Evolutionary conservation across 345 rosid species (phyloP), one percentile per base, ranked within the genome.

Genomic region (Lepidium africanum): DNA sequence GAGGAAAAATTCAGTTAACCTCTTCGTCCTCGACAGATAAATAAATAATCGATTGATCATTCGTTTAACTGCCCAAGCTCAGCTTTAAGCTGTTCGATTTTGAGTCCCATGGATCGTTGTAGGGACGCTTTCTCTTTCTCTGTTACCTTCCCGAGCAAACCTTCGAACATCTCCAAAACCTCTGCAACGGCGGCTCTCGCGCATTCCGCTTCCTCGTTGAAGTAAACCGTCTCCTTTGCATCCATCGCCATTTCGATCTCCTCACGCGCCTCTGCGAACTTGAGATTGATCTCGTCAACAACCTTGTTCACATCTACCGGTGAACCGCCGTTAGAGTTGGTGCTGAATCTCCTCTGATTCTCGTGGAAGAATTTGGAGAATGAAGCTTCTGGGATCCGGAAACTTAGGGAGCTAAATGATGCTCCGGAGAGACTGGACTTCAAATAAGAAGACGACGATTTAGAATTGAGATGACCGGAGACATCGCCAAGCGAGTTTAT

Each of bases 211-310:
- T 94, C 97, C 66, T 94, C 99, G 57, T 94, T 53, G 78, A 94
- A 94, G 74, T 89, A 94, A 49, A 91, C 87, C 9, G 97, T 91
- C 78, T 94, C 99, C 19, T 94, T 94, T 7, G 97, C 82, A 4
- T 91, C 99, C 95, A 86, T 82, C n/a, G 97, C 96, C 93, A 84
- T 81, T 61, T 94, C 96, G 55, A 91, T 87, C 90, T 94, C 99
- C 75, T 94, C 96, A 51, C 99, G 90, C n/a, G 99, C 99, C 80
- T 94, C 97, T 10, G 86, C 99, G 67, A 94, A 94, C 75, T 87
- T 89, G 67, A 86, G 86, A 85, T 94, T 91, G 64, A 94, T 88
- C 80, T 60, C 50, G 78, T 91, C 97, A 35, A 94, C 95, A 4
- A 82, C 88, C 39, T 76, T 82, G 87, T 87, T 84, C 57, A 81